Evolutionary conservation across 2,329 filamentous ascomycete species (phyloP).

Genomic region (Microdochium nivale): DNA sequence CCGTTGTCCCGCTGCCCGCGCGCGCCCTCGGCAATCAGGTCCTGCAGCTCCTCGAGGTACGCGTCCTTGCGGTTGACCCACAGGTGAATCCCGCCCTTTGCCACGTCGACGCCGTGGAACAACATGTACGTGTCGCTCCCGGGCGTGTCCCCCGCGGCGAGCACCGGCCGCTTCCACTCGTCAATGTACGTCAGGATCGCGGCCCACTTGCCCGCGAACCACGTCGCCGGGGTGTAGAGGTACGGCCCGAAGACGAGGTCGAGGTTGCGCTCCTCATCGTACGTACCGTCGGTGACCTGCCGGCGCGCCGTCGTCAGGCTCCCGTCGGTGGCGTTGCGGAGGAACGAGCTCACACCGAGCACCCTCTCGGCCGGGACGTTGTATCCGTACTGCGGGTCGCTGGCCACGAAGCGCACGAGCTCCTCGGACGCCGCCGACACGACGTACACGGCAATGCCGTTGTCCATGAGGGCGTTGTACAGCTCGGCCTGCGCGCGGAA

Average conservation of each 20-base stretch:
- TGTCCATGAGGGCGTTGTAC: conserved; percentile 30
- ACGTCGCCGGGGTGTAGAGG: conserved; percentile 32
- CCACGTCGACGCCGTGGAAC: conserved; percentile 33
- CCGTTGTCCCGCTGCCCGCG: conserved; percentile 24
- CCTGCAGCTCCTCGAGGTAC: conserved; percentile 23
- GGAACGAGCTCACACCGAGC: conserved; percentile 30
- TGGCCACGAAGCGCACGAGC: conserved; percentile 35
- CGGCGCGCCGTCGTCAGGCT: conserved; percentile 26
- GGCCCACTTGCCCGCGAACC: conserved; percentile 34
- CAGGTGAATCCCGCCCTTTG: conserved; percentile 29
- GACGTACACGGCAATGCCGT: conserved; percentile 34
- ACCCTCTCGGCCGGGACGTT: conserved; percentile 34
- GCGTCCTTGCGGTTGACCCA: conserved; percentile 30
- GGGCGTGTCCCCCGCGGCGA: conserved; percentile 33
- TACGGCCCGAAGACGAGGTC: conserved; percentile 29
- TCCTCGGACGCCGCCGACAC: conserved; percentile 32
- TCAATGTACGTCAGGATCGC: conserved; percentile 33
- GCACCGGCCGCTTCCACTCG: conserved; percentile 31
- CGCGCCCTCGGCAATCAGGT: conserved; percentile 26
- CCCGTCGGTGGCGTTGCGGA: conserved; percentile 19
- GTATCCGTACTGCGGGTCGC: conserved; percentile 34
- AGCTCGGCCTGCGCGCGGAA: conserved; percentile 32
- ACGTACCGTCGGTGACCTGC: conserved; percentile 27
- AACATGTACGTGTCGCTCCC: conserved; percentile 33
- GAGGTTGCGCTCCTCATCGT: conserved; percentile 25